These are phyloP conservation scores for Aphanoascus verrucosus DNA, from an alignment of 2,329 filamentous ascomycete species.

Conservation along the genomic window DNA sequence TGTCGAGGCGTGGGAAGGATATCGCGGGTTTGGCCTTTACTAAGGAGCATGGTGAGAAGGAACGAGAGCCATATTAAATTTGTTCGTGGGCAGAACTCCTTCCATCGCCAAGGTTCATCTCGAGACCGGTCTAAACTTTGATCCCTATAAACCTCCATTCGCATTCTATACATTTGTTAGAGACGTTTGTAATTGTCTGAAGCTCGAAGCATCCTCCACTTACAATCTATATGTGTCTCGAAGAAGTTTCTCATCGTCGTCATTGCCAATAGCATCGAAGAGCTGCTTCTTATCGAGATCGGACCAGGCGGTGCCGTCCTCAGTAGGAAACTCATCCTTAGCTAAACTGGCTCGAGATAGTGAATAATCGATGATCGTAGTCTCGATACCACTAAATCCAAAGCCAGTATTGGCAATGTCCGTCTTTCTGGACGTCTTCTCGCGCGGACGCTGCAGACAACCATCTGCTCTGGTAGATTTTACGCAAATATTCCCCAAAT, in stretches of 20 bases:
- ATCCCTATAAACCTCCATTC: constrained; percentile 33
- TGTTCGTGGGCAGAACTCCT: constrained; percentile 47
- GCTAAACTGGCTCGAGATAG: constrained; percentile 49
- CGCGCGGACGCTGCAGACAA: constrained; percentile 28
- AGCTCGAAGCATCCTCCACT: too few relatives aligned
- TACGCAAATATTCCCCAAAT: constrained; percentile 57
- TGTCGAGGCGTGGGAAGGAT: constrained; percentile 17
- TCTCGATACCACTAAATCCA: constrained; percentile 46
- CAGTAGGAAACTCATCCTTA: constrained; percentile 16
- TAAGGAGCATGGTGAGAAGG: constrained; percentile 47
- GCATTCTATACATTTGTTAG: constrained; percentile 27
- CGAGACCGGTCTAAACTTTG: constrained; percentile 29
- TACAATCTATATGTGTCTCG: constrained; percentile 36
- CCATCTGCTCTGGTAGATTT: constrained; percentile 26
- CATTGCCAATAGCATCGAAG: constrained; percentile 33
- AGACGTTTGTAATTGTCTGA: too few relatives aligned
- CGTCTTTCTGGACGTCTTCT: constrained; percentile 23
- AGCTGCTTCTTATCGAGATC: constrained; percentile 36
- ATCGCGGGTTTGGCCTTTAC: constrained; percentile 24
- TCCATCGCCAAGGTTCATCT: constrained; percentile 39
- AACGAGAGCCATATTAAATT: constrained; percentile 56
- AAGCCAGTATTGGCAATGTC: constrained; percentile 30
- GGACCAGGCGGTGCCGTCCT: constrained; percentile 29
- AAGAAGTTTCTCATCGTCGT: constrained; percentile 33
- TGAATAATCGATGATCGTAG: constrained; percentile 59